Conservation (phyloP, 257 asterid genomes). For the Solanum pinnatisectum region DNA sequence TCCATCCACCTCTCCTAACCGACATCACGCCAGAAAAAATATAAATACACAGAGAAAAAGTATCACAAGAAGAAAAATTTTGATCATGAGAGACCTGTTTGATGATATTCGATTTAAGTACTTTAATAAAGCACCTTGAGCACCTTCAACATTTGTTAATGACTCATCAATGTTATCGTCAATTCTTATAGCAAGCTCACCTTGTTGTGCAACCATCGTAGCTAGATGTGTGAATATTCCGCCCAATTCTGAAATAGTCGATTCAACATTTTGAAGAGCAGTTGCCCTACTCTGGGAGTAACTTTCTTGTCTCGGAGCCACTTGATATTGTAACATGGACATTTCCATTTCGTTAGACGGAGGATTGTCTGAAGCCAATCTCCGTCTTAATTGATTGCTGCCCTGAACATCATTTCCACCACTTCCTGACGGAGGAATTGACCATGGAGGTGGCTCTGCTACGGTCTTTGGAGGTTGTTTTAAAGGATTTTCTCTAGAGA, state of each 20-base stretch:
- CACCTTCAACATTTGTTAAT: conserved; percentile 70
- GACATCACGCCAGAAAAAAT: conserved; percentile 48
- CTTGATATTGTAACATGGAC: conserved; percentile 58
- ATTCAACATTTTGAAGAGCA: conserved; percentile 87
- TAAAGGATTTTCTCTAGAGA: conserved; percentile 66
- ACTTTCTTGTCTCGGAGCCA: conserved; percentile 66
- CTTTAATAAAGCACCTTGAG: conserved; percentile 58
- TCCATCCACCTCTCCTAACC: background rate
- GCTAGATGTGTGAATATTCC: conserved; percentile 85
- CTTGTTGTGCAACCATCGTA: conserved; percentile 87
- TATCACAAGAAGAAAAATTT: conserved; percentile 57
- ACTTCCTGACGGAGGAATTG: conserved; percentile 18
- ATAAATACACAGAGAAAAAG: conserved; percentile 53
- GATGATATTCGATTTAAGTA: conserved; percentile 62
- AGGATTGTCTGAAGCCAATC: conserved; percentile 41
- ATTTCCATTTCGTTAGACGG: conserved; percentile 48
- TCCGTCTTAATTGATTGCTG: conserved; percentile 59
- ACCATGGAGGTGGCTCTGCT: conserved; percentile 69
- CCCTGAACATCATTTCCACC: conserved; percentile 25
- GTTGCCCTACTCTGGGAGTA: conserved; percentile 48
- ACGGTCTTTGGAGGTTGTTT: conserved; percentile 27
- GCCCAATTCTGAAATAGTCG: conserved; percentile 74
- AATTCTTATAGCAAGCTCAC: conserved; percentile 83
- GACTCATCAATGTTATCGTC: conserved; percentile 87
- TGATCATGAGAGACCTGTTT: conserved; percentile 78